Evolutionary conservation across 75 land plant genomes (phyloP).

Genomic region (Pinus taeda): DNA sequence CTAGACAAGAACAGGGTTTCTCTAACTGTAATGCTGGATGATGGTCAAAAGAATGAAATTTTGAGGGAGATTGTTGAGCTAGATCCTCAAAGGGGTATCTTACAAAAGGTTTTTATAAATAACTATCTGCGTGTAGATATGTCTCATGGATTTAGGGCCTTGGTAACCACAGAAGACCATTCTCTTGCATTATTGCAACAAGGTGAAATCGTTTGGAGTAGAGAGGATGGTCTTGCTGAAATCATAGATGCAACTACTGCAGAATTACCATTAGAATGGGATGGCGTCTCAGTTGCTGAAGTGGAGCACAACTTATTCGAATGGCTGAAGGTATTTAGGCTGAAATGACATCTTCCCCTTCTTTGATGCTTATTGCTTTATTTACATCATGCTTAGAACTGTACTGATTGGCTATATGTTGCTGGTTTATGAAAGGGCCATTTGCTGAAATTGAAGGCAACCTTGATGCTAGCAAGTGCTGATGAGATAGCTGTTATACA

Average conservation of each 20-base stretch:
- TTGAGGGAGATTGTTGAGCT: conserved; percentile 58
- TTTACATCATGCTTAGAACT: not conserved
- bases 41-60: conserved; percentile 34
- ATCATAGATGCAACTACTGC: conserved; percentile 72
- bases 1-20: conserved; percentile 28
- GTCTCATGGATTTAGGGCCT: conserved; percentile 88
- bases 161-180: conserved; percentile 88
- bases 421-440: conserved; percentile 60
- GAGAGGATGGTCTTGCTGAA: conserved; percentile 97
- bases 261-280: conserved; percentile 82
- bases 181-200: conserved; percentile 86
- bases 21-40: conserved; percentile 40
- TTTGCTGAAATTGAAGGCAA: conserved; percentile 80
- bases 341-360: not conserved
- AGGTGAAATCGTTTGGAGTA: conserved; percentile 93
- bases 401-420: not conserved
- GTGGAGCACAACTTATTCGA: conserved; percentile 89
- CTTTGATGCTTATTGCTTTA: not conserved
- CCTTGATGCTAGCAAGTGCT: conserved; percentile 88
- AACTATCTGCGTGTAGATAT: conserved; percentile 76
- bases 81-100: conserved; percentile 62
- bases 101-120: conserved; percentile 79
- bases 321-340: conserved; percentile 77
- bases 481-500: conserved; percentile 85
- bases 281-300: conserved; percentile 88